Evolutionary conservation across 441 rosid species (phyloP), one percentile per base, ranked within the genome.

Genomic region (Manihot esculenta): DNA sequence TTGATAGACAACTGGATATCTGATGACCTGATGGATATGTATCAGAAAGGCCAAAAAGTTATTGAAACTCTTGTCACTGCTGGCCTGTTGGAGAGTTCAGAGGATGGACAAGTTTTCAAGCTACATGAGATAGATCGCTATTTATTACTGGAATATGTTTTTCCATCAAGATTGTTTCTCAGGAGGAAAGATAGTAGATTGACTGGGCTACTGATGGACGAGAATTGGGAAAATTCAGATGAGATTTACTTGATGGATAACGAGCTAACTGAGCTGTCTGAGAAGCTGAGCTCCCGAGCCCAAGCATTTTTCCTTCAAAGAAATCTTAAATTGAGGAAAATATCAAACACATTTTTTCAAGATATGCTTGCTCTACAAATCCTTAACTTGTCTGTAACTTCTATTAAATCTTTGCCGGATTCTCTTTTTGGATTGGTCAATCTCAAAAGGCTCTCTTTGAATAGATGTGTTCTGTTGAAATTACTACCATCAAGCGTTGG

Each of bases 401-500:
- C 35, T 12, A 73, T 73, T 42, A 71, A 47, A 17, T 69, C 76
- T 3, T 62, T 75, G 68, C 79, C 76, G 2, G 12, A 62, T 21
- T 78, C 79, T 35, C 63, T 70, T 5, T 59, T 51, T 20, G 5
- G 26, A 33, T 66, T 78, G 73, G 57, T 51, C 27, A 1, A 14
- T 7, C 74, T 70, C 0, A 38, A 42, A 20, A 75, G 41, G 0
- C 49, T 81, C 42, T 62, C 64, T 62, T 18, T 81, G 21, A 72
- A 33, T 7, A 27, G 47, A 10, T 77, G 73, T 50, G 20, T 30
- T 1, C 62, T 73, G n/a, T 26, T 78, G 14, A 62, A 7, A 27
- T 59, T 17, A 13, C 56, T 81, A 5, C 62, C 81, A 9, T 61
- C 76, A 1, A 20, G 72, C 14, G 67, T 81, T 59, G 77, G 74